Base-by-base conservation (phyloP, 169 alveolate genomes). In the Plasmodium relictum region DNA sequence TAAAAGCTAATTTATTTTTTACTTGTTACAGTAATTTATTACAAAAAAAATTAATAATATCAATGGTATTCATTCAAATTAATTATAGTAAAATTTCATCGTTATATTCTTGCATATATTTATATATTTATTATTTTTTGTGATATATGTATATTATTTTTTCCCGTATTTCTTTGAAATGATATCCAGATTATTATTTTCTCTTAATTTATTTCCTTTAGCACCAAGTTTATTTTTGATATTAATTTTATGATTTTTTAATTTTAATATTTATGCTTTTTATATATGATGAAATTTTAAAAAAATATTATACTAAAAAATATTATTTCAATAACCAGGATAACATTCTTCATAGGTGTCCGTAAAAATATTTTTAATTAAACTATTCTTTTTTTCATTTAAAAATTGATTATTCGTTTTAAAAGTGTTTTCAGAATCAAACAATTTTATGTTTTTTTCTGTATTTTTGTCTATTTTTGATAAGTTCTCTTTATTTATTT, bases 281-380 rank as follows among this genome's bases (percentile, higher is more conserved):
- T 31, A 31, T 31, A 31, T 31, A 31, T 31, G 1, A 31, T 31
- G 39, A 65, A 65, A 37, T 37, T 62, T 16, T 37, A 8, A 39
- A 65, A 65, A 65, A 37, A 24, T 24, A 26, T 6, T 6, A 37
- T 7, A 5, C 37, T 31, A 31, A 31, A 31, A 31, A 31, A 31
- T 31, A 31, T 66, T 6, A 0, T 78, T 48, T 18, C 69, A 16
- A 65, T 78, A 78, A 9, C 74, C 78, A 18, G 91, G 91, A 39
- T 83, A 83, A 22, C 91, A 83, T 62, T 83, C 91, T 14, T 83
- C 91, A 70, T 83, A 83, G n/a, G 91, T 83, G 52, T 83, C 91
- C 45, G 58, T 8, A 58, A 83, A 83, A 41, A 58, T 31, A 39
- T 83, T 83, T 58, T 48, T 54, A 42, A 61, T 78, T 65, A 78